phyloP scores from a whole-genome alignment of 169 alveolate species.

The Plasmodium vivax region DNA sequence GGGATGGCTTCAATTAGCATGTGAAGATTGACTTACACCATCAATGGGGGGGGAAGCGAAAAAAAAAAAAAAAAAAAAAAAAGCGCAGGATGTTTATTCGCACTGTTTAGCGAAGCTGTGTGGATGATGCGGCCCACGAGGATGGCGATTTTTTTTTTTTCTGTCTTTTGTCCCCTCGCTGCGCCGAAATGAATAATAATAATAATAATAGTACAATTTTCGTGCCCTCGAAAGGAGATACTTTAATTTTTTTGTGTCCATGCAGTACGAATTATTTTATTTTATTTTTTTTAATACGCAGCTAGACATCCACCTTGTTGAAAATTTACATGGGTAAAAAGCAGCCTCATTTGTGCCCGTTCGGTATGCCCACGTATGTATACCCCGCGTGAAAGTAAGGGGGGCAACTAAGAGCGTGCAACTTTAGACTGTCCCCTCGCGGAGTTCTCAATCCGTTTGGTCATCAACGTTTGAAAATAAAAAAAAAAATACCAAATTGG shows the following conservation, averaged over 20 bases:
- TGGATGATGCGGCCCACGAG: neutral
- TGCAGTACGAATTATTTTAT: neutral
- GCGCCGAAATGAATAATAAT: neutral
- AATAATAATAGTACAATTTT: neutral
- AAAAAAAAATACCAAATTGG: too few relatives aligned
- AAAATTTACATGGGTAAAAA: neutral
- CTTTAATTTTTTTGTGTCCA: neutral
- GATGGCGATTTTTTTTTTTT: neutral
- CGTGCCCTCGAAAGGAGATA: neutral
- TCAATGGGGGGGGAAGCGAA: neutral
- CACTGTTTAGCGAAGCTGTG: neutral
- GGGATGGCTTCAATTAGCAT: conserved; percentile 19
- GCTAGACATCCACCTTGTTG: neutral
- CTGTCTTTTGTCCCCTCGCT: neutral
- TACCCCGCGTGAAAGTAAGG: neutral
- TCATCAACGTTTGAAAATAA: too few relatives aligned
- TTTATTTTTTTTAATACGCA: neutral
- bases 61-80: neutral
- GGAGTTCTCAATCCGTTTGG: too few relatives aligned
- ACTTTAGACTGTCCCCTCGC: too few relatives aligned
- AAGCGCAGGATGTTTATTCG: neutral
- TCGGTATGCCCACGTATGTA: neutral
- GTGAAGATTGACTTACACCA: neutral
- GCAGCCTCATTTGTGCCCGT: neutral
- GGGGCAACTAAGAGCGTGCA: too few relatives aligned